Conservation (phyloP, 495 filamentous ascomycete species). For the Penicillium dipodomyicola region DNA sequence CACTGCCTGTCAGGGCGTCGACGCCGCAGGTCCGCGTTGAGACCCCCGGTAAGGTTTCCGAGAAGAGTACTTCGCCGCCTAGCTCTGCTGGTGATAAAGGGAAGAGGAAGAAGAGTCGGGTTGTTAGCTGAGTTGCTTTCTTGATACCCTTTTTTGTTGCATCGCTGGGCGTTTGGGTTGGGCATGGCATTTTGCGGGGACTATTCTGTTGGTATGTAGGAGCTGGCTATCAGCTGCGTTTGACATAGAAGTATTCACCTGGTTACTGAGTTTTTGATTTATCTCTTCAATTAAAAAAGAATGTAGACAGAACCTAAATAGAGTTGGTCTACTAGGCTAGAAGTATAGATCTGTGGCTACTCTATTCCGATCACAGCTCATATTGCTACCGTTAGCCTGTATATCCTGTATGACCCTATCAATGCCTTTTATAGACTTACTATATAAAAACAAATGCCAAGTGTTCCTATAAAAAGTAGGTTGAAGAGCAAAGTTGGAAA, state of each 20-base stretch:
- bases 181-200: constrained; percentile 1
- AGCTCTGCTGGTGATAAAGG: constrained; percentile 34
- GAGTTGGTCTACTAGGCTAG: no score
- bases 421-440: no score
- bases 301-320: no score
- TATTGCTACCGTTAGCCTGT: no score
- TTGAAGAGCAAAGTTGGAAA: not conserved
- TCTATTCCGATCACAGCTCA: no score
- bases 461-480: no score
- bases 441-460: no score
- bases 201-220: not conserved
- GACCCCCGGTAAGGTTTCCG: constrained; percentile 36
- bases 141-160: constrained; percentile 28
- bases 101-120: constrained; percentile 37
- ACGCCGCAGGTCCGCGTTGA: constrained; percentile 44
- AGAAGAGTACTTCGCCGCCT: constrained; percentile 31
- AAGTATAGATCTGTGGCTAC: no score
- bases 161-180: not conserved
- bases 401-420: no score
- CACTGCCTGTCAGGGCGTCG: constrained; percentile 22
- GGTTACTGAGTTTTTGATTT: no score
- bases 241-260: no score
- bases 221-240: not conserved
- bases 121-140: constrained; percentile 28
- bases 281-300: no score